These are phyloP conservation scores for Colletotrichum higginsianum DNA, from an alignment of 2,329 filamentous ascomycete species.

Conservation along the genomic window DNA sequence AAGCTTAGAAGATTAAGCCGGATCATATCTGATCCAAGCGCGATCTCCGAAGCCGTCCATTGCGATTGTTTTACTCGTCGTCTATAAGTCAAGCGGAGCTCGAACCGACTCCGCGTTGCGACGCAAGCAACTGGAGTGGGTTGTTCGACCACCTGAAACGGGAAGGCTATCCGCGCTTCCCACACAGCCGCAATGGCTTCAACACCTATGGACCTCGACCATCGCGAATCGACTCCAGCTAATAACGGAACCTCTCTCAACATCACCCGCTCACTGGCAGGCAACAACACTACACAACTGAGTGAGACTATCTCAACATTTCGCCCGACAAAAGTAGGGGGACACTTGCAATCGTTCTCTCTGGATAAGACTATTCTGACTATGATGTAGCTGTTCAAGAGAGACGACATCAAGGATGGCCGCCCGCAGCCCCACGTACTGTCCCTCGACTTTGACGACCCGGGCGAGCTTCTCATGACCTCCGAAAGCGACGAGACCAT, in stretches of 20 bases:
- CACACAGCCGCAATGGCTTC: conserved; percentile 59
- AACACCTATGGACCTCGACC: conserved; percentile 72
- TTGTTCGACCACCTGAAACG: conserved; percentile 4
- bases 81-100: background rate
- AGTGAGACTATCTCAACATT: conserved; percentile 84
- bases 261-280: conserved; percentile 64
- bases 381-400: conserved; percentile 68
- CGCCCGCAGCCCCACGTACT: conserved; percentile 77
- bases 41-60: background rate
- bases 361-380: conserved; percentile 10
- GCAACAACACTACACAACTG: conserved; percentile 74
- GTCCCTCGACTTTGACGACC: conserved; percentile 96
- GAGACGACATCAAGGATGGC: conserved; percentile 68
- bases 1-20: background rate
- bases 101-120: background rate
- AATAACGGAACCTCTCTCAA: conserved; percentile 64
- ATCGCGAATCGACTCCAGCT: conserved; percentile 56
- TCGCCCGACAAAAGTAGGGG: conserved; percentile 81
- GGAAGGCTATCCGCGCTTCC: background rate
- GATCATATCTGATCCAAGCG: no score
- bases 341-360: background rate
- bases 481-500: conserved; percentile 95
- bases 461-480: conserved; percentile 91
- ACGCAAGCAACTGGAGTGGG: background rate
- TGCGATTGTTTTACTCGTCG: background rate